phyloP scores from a whole-genome alignment of 345 rosid species.

The Populus davidiana region DNA sequence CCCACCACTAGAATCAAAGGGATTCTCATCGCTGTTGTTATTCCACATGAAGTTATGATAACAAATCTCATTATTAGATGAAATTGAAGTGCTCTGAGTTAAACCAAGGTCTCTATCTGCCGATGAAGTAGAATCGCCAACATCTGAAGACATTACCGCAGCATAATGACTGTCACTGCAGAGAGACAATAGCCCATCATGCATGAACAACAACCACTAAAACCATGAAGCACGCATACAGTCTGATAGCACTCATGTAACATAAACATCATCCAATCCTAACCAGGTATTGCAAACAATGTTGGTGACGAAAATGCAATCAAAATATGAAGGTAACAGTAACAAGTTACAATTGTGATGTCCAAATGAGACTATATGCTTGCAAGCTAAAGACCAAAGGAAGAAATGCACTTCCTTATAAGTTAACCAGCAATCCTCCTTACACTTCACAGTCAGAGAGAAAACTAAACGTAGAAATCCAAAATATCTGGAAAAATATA shows the following conservation, averaged over 20 bases:
- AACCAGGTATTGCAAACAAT: not conserved
- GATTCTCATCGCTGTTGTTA: slow-evolving; percentile 41
- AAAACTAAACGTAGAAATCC: not conserved
- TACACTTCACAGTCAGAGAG: not conserved
- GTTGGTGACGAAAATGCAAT: not conserved
- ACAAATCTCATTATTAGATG: slow-evolving; percentile 39
- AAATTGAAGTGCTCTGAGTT: slow-evolving; percentile 32
- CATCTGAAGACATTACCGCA: slow-evolving; percentile 30
- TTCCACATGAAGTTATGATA: slow-evolving; percentile 64
- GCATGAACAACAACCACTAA: not conserved
- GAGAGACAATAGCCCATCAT: slow-evolving; percentile 8
- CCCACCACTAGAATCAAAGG: slow-evolving; percentile 32
- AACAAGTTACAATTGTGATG: not conserved
- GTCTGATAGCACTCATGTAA: not conserved
- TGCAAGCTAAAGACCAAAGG: not conserved
- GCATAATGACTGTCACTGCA: slow-evolving; percentile 41
- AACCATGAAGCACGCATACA: not conserved
- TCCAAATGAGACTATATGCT: not conserved
- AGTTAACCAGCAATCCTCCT: not conserved
- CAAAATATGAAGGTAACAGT: not conserved
- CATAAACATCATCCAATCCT: not conserved
- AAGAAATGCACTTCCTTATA: not conserved
- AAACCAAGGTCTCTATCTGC: slow-evolving; percentile 32
- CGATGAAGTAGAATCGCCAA: slow-evolving; percentile 35
- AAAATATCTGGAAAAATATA: not conserved